These are phyloP conservation scores for Penicillium verhagenii DNA, from an alignment of 495 filamentous ascomycete species.

Conservation along the genomic window DNA sequence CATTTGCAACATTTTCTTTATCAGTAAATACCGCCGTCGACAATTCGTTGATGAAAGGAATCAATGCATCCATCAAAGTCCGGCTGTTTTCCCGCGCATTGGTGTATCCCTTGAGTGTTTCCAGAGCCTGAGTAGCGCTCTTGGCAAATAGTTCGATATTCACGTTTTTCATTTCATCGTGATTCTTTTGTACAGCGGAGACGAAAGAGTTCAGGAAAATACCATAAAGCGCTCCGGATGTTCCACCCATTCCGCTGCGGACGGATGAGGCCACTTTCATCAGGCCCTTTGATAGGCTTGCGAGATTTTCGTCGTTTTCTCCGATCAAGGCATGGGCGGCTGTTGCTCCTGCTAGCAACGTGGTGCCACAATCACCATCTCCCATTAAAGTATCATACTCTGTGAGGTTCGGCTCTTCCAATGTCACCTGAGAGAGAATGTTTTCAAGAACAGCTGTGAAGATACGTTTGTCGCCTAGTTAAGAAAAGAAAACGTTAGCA, in stretches of 20 bases:
- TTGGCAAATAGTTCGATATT: slow-evolving; percentile 6
- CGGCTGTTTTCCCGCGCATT: slow-evolving; percentile 11
- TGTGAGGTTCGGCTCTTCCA: slow-evolving; percentile 12
- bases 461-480: slow-evolving; percentile 1
- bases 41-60: slow-evolving; percentile 13
- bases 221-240: slow-evolving; percentile 14
- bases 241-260: slow-evolving; percentile 13
- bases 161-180: slow-evolving; percentile 1
- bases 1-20: slow-evolving; percentile 1
- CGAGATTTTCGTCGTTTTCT: neutral
- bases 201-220: slow-evolving; percentile 12
- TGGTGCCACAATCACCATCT: slow-evolving; percentile 16
- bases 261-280: slow-evolving; percentile 8
- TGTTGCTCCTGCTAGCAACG: slow-evolving; percentile 6
- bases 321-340: slow-evolving; percentile 1
- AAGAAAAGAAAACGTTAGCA: neutral
- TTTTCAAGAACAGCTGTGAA: neutral
- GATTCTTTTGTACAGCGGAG: slow-evolving; percentile 3
- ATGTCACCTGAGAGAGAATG: slow-evolving; percentile 3
- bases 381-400: slow-evolving; percentile 16
- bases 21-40: slow-evolving; percentile 3
- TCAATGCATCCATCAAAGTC: slow-evolving; percentile 16
- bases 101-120: slow-evolving; percentile 12
- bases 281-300: slow-evolving; percentile 3
- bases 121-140: slow-evolving; percentile 7